Evolutionary conservation across 208 protist genomes (phyloP).

Genomic region (Giardia muris): DNA sequence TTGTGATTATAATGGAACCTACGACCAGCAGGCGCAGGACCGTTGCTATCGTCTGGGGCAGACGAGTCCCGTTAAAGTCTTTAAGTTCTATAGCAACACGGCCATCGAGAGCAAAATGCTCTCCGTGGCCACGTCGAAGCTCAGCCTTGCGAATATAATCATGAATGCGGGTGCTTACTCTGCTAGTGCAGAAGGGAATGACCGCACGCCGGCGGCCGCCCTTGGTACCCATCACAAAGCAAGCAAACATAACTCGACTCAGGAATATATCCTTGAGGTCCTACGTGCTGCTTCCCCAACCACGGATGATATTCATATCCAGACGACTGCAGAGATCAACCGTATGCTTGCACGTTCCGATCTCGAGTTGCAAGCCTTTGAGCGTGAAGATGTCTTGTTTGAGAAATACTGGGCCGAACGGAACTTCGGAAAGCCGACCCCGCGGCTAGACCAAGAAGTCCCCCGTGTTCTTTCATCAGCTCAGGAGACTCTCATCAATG

Average conservation of each 20-base stretch:
- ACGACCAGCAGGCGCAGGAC: constrained; percentile 20
- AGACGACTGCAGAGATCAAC: background rate
- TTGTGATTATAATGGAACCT: constrained; percentile 27
- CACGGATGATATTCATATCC: background rate
- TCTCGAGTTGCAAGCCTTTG: background rate
- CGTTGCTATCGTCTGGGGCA: constrained; percentile 10
- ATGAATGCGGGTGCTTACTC: background rate
- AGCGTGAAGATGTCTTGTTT: background rate
- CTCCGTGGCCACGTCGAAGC: background rate
- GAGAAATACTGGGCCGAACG: background rate
- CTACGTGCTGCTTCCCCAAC: background rate
- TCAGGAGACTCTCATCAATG: background rate
- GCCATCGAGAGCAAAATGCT: constrained; percentile 9
- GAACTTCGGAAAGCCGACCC: background rate
- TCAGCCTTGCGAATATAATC: background rate
- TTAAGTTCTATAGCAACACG: constrained; percentile 20
- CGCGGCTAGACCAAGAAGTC: background rate
- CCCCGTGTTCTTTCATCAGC: background rate
- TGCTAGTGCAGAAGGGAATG: background rate
- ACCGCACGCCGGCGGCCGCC: background rate
- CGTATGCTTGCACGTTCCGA: background rate
- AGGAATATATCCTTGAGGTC: constrained; percentile 11
- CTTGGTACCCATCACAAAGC: background rate
- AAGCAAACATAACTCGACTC: background rate
- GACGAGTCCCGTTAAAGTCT: constrained; percentile 8